Evolutionary conservation across 805 yeast genomes (phyloP), one percentile per base, ranked within the genome.

Genomic region (Kregervanrija delftensis): DNA sequence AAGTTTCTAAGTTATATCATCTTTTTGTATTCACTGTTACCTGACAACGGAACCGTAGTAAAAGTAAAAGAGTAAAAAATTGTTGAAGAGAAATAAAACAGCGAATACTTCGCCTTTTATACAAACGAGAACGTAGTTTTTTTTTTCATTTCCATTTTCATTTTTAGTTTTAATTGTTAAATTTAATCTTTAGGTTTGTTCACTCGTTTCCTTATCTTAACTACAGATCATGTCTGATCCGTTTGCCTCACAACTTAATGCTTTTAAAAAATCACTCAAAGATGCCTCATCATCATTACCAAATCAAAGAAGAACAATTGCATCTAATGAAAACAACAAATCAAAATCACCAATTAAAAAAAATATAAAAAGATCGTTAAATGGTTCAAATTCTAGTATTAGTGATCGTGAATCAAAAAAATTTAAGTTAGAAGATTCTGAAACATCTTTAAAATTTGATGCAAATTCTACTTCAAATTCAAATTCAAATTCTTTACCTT

Each of bases 211-310:
- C 5, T 33, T 14, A 11, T 37, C 4, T n/a, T 16, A 11, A 11
- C 16, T 14, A 12, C 16, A 14, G 33, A 39, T 16, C 22, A 61
- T 63, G 67, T 43, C 63, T 9, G 67, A 63, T 42, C 51, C 58
- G 12, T 55, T 63, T 42, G 57, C 65, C n/a, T 60, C 64, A 8
- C 67, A 82, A 64, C 66, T 82, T 45, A 79, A 77, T 59, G 83
- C 85, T 45, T 81, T 82, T 69, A 77, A 74, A 57, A 78, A 69
- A 57, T 74, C 77, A 46, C 75, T 80, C 50, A 76, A 79, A 22
- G 28, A 22, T 22, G 28, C 28, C 8, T 22, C 28, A 22, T 22
- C 28, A 22, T 22, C 28, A 22, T 6, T 22, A 22, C 8, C 6
- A 22, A 22, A 8, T 22, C 28, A 22, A 22, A 22, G 28, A 22